These are phyloP conservation scores for Dipteronia sinensis DNA, from an alignment of 345 rosid genomes.

Conservation along the genomic window DNA sequence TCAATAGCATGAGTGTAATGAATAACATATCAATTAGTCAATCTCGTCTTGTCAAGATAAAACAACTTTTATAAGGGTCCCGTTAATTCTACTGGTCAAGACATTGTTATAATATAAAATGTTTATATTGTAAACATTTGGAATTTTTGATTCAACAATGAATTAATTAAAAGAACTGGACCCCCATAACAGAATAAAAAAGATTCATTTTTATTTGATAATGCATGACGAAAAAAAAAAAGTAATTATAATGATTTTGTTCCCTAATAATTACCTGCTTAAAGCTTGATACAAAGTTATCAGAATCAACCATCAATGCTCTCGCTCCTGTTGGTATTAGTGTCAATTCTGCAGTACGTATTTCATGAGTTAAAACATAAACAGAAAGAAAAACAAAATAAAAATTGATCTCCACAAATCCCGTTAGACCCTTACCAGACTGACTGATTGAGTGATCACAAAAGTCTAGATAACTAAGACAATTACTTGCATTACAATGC, in stretches of 20 bases:
- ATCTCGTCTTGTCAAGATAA: too few relatives aligned
- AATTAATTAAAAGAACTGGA: too few relatives aligned
- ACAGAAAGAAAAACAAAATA: background rate
- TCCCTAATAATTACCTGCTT: background rate
- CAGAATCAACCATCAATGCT: constrained; percentile 1
- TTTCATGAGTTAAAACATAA: background rate
- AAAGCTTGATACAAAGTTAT: background rate
- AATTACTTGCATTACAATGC: constrained; percentile 32
- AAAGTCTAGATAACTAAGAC: background rate
- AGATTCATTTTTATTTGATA: background rate
- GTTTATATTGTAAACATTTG: too few relatives aligned
- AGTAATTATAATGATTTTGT: background rate
- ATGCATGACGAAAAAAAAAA: background rate
- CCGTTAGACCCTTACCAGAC: too few relatives aligned
- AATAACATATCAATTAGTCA: too few relatives aligned
- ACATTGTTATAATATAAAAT: background rate
- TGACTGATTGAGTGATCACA: too few relatives aligned
- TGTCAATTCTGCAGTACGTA: background rate
- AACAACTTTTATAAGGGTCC: background rate
- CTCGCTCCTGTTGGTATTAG: background rate
- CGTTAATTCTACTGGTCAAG: background rate
- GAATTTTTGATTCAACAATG: too few relatives aligned
- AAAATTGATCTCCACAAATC: too few relatives aligned
- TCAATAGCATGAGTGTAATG: too few relatives aligned
- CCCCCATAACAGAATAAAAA: too few relatives aligned